A percentile compares a stretch with the other conserved stretches of the same genome.
Conservation (phyloP, 495 filamentous ascomycete genomes). For the Neohortaea acidophila region DNA sequence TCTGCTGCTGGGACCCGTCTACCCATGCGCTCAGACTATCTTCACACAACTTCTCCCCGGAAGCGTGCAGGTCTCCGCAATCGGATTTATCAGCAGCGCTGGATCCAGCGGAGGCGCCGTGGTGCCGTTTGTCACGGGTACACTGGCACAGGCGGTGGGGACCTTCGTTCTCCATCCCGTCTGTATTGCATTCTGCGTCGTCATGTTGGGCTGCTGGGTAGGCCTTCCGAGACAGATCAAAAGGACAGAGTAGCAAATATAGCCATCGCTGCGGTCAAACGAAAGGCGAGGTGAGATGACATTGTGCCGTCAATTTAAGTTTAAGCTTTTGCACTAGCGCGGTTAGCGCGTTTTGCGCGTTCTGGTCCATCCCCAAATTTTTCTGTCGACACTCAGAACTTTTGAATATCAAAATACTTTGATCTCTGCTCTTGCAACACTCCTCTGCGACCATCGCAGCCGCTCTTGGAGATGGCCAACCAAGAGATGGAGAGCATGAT, state of each 20-base stretch:
- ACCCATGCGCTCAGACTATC: conserved; percentile 54
- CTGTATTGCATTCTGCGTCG: conserved; percentile 47
- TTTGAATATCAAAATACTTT: background rate
- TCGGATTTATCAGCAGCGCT: conserved; percentile 56
- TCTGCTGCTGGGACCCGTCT: conserved; percentile 61
- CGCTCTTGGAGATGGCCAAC: conserved; percentile 7
- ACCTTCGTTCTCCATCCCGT: conserved; percentile 63
- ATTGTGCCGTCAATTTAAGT: too few species aligned
- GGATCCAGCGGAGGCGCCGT: conserved; percentile 62
- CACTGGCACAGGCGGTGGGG: conserved; percentile 52
- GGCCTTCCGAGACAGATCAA: conserved; percentile 38
- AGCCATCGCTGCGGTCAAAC: too few species aligned
- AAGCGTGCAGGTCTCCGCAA: conserved; percentile 46
- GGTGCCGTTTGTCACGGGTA: conserved; percentile 58
- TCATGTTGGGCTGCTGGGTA: conserved; percentile 56
- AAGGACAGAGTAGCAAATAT: conserved; percentile 42
- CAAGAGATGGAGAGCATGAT: conserved; percentile 27
- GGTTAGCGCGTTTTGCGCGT: background rate
- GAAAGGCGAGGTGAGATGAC: too few species aligned
- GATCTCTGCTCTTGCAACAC: background rate
- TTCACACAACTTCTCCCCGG: conserved; percentile 47
- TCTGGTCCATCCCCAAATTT: background rate
- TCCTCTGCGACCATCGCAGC: background rate
- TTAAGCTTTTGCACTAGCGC: too few species aligned
- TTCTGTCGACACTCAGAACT: background rate